Evolutionary conservation across 1,139 yeast genomes (phyloP).

Genomic region (Taphrina deformans): DNA sequence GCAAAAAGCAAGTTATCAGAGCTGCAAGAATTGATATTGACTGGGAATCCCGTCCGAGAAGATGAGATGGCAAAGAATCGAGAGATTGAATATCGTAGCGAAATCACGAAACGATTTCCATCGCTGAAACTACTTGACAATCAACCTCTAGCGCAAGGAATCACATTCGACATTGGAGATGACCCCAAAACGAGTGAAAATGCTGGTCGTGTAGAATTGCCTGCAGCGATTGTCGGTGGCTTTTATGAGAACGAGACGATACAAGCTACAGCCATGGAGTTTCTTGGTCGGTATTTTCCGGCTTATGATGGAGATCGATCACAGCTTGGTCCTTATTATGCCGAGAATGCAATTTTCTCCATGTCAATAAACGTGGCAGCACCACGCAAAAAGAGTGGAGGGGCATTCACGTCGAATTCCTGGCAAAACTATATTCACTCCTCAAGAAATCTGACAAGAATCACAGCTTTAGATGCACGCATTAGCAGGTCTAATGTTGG

Average conservation of each 20-base stretch:
- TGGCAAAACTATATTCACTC: slow-evolving; percentile 50
- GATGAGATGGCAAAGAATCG: slow-evolving; percentile 43
- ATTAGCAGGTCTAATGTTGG: slow-evolving; percentile 68
- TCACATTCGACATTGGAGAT: slow-evolving; percentile 37
- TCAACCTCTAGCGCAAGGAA: slow-evolving; percentile 69
- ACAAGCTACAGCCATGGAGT: slow-evolving; percentile 68
- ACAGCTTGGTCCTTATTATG: slow-evolving; percentile 70
- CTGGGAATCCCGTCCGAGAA: slow-evolving; percentile 67
- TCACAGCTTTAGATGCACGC: slow-evolving; percentile 61
- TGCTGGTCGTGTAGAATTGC: slow-evolving; percentile 47
- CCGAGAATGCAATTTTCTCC: slow-evolving; percentile 82
- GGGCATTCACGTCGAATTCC: slow-evolving; percentile 37
- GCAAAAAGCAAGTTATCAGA: slow-evolving; percentile 64
- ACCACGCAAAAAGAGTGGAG: slow-evolving; percentile 46
- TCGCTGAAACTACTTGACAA: slow-evolving; percentile 77
- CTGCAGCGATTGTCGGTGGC: slow-evolving; percentile 56
- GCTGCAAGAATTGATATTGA: slow-evolving; percentile 71
- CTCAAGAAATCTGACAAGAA: slow-evolving; percentile 74
- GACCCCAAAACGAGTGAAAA: slow-evolving; percentile 12
- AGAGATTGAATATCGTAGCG: slow-evolving; percentile 57
- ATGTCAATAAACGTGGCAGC: slow-evolving; percentile 56
- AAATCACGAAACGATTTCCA: slow-evolving; percentile 73
- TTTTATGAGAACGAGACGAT: slow-evolving; percentile 82
- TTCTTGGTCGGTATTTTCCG: slow-evolving; percentile 59
- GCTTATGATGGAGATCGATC: slow-evolving; percentile 79